Base-by-base conservation (phyloP, 371 early-diverging fungal species). In the Fennellomyces sp. region DNA sequence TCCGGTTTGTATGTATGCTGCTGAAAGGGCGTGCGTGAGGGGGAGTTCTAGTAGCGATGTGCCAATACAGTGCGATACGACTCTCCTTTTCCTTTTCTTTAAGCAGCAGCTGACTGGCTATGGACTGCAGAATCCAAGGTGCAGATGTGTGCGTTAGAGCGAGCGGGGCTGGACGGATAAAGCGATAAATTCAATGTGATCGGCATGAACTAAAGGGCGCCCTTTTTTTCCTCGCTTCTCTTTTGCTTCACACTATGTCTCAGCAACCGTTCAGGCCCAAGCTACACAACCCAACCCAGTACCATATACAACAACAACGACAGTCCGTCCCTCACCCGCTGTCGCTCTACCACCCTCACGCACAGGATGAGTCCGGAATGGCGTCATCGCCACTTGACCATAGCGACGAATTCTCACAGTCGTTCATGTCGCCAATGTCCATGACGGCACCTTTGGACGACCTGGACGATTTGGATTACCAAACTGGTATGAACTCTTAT, bases 391-490 rank as follows among this genome's bases (percentile, higher is more conserved):
- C 47, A 25, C 39, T 49, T 49, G 48, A 28, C 49, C 45, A 56
- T 33, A 29, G 23, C 12, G 64, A 70, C 35, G 52, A 63, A 0
- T 65, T 68, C 31, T 63, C 72, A 2, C 69, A 66, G 30, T 28
- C 65, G n/a, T 41, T 65, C 25, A 50, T 69, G 39, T 58, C 61
- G 33, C 35, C 64, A 42, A 31, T 58, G 42, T 30, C n/a, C n/a
- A n/a, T 38, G 38, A 38, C 48, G 27, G 49, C 56, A 54, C 61
- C 52, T 45, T 23, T 62, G 25, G 28, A 53, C 26, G 56, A 65
- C 15, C 48, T 65, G 30, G 65, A 65, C 15, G 65, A 65, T 56
- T 41, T 65, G 10, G 65, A 65, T 30, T 65, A 60, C 48, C 60
- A 65, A 33, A 56, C 65, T 25, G 61, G 65, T 4, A 50, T 60